Evolutionary conservation across 2,329 filamentous ascomycete genomes (phyloP).

Genomic region (Lojkania enalia): DNA sequence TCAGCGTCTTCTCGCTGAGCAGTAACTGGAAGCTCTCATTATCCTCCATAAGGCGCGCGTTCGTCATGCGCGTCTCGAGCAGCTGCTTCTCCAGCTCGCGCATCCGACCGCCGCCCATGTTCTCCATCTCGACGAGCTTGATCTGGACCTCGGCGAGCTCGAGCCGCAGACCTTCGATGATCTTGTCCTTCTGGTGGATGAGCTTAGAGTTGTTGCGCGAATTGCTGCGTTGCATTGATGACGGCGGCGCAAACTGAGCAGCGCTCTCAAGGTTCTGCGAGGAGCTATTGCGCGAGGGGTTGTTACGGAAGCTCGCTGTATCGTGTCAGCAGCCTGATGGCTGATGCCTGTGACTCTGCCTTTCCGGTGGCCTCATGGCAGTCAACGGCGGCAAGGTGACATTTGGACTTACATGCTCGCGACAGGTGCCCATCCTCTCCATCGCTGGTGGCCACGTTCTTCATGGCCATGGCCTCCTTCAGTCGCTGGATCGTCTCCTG

Average conservation of each 20-base stretch:
- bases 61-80: conserved; percentile 92
- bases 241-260: conserved; percentile 83
- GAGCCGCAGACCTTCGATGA: conserved; percentile 88
- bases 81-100: conserved; percentile 89
- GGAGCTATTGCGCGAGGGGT: conserved; percentile 46
- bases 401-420: conserved; percentile 52
- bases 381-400: conserved; percentile 19
- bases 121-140: conserved; percentile 92
- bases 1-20: conserved; percentile 91
- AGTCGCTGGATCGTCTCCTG: conserved; percentile 86
- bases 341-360: not conserved
- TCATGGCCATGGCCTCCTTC: conserved; percentile 84
- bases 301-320: conserved; percentile 49
- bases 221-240: conserved; percentile 82
- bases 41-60: conserved; percentile 95
- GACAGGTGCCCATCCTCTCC: conserved; percentile 57
- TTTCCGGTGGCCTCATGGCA: too few relatives aligned
- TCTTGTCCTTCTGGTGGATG: conserved; percentile 91
- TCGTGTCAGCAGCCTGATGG: not conserved
- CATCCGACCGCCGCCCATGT: conserved; percentile 82
- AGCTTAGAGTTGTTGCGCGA: conserved; percentile 88
- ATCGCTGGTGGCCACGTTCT: conserved; percentile 59
- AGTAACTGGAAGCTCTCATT: conserved; percentile 98
- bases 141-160: conserved; percentile 95
- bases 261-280: conserved; percentile 75